Base-by-base conservation (phyloP, 179 eudicot species). In the Amaranthus tricolor region DNA sequence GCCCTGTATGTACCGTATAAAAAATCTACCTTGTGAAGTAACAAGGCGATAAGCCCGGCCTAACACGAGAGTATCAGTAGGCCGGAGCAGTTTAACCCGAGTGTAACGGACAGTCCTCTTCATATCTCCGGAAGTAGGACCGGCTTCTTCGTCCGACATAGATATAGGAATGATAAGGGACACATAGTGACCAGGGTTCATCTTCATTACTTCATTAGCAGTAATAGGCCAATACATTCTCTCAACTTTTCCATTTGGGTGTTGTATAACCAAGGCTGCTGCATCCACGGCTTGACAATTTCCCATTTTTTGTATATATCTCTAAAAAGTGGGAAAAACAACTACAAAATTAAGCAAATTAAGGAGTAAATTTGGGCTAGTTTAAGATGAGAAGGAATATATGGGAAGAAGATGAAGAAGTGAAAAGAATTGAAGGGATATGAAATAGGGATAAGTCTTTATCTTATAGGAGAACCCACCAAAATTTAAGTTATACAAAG, bases 211-310 rank as follows among this genome's bases (percentile, higher is more conserved):
- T 59, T 93, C 92, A 73, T 86, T 83, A 9, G 92, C 98, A 47
- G 78, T 74, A 12, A 91, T 56, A 1, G 95, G 62, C 94, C 94
- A 91, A 70, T 96, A 96, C 88, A 93, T 77, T 83, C 94, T 91
- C 65, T 96, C 97, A 69, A 84, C 81, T 73, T 74, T 89, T n/a
- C 99, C 99, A 81, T 58, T 83, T 7, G 98, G 97, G 77, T 93
- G 97, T 68, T 96, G 98, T 83, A 96, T 86, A 70, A 88, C 97
- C 59, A 91, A 79, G 67, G 98, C 97, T 78, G 98, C 97, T 60
- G 98, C 97, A 88, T 95, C 99, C 12, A 93, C 87, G 66, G 98
- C 97, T 58, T 95, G 99, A 75, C 99, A 95, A 79, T 95, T 93
- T 48, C 99, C 99, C 99, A 95, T 62, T 82, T 66, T 75, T 53